These are phyloP conservation scores for Pseudonitzschia delicatissima DNA, from an alignment of 108 stramenopile genomes.

Conservation along the genomic window DNA sequence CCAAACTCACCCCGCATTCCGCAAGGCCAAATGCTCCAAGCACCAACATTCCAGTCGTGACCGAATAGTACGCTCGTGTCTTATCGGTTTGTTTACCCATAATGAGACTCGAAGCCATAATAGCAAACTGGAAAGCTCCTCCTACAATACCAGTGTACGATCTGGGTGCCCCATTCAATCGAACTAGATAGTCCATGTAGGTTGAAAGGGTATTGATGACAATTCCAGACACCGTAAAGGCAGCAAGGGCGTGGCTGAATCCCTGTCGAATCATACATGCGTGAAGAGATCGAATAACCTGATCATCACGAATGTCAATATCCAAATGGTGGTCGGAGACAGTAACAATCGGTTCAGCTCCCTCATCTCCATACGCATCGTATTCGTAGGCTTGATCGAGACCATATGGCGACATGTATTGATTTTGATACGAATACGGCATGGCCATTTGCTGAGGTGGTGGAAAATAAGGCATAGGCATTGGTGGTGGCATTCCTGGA, in stretches of 20 bases:
- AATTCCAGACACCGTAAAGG: slow-evolving; percentile 73
- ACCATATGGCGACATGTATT: slow-evolving; percentile 10
- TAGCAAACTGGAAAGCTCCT: slow-evolving; percentile 67
- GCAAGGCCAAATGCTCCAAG: slow-evolving; percentile 84
- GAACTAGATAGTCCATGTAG: slow-evolving; percentile 77
- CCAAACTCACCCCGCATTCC: slow-evolving; percentile 80
- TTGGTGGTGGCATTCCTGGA: slow-evolving; percentile 16
- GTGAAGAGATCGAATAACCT: slow-evolving; percentile 65
- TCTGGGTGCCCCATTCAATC: slow-evolving; percentile 74
- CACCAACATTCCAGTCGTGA: slow-evolving; percentile 67
- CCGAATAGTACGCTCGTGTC: slow-evolving; percentile 64
- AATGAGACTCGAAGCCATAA: slow-evolving; percentile 73
- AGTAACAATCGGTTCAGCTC: slow-evolving; percentile 74
- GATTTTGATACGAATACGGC: slow-evolving; percentile 15
- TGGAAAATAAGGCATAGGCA: slow-evolving; percentile 7
- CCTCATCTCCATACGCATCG: slow-evolving; percentile 40
- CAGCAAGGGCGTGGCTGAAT: slow-evolving; percentile 72
- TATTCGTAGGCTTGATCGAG: slow-evolving; percentile 23
- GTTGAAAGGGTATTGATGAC: slow-evolving; percentile 80
- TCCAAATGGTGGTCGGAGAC: slow-evolving; percentile 76
- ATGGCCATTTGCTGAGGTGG: slow-evolving; percentile 16
- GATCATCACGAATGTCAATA: slow-evolving; percentile 87
- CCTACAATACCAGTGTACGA: slow-evolving; percentile 77
- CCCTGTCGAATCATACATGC: slow-evolving; percentile 80
- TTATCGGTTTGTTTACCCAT: slow-evolving; percentile 58